Conservation (phyloP, 1,284 basidiomycete species). For the Leccinum fallax region DNA sequence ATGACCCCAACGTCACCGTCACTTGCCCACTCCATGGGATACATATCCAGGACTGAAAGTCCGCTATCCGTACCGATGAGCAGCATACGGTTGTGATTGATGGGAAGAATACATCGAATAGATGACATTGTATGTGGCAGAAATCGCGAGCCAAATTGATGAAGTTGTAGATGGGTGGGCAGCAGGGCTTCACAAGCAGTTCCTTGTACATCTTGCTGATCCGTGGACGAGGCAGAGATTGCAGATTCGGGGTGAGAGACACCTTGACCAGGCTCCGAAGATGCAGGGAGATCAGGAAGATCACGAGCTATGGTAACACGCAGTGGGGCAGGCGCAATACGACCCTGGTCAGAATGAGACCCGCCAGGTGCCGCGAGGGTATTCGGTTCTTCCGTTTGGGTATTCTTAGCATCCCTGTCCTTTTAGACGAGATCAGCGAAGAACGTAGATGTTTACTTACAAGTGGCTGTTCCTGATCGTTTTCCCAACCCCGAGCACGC, state of each 20-base stretch:
- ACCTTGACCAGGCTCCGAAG: constrained; percentile 16
- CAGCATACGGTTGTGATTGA: constrained; percentile 61
- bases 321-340: constrained; percentile 14
- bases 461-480: constrained; percentile 27
- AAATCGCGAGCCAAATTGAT: constrained; percentile 80
- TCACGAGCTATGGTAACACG: constrained; percentile 29
- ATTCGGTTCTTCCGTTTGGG: constrained; percentile 12
- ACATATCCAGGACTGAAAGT: constrained; percentile 77
- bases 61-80: constrained; percentile 78
- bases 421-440: constrained; percentile 14
- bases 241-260: constrained; percentile 16
- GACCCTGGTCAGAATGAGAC: constrained; percentile 10
- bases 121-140: constrained; percentile 74
- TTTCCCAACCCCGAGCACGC: constrained; percentile 69
- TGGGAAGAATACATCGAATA: constrained; percentile 71
- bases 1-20: constrained; percentile 40
- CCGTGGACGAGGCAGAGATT: constrained; percentile 8
- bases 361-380: background rate
- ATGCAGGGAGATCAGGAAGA: constrained; percentile 16
- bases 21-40: constrained; percentile 60
- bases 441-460: constrained; percentile 13
- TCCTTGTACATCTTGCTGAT: constrained; percentile 34
- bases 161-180: constrained; percentile 66
- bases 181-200: constrained; percentile 39
- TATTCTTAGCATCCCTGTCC: constrained; percentile 15